Evolutionary conservation across 2,329 filamentous ascomycete species (phyloP).

Genomic region (Rhinocladiella mackenziei): DNA sequence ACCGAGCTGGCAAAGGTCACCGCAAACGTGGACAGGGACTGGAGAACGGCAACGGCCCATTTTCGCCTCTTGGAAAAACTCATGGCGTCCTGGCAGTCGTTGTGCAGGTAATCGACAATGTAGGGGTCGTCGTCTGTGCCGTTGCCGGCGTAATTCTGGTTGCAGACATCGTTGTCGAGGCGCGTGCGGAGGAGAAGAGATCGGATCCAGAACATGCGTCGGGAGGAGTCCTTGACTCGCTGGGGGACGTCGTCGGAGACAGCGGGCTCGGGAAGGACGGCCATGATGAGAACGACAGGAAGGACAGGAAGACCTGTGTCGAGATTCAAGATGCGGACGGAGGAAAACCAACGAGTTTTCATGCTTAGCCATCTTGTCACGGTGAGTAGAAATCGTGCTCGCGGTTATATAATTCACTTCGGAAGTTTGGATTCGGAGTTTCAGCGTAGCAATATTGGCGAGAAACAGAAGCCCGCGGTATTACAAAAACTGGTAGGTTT

Average conservation of each 20-base stretch:
- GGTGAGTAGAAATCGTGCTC: slow-evolving; percentile 22
- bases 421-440: slow-evolving; percentile 29
- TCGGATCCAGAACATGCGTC: slow-evolving; percentile 20
- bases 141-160: background rate
- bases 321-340: slow-evolving; percentile 13
- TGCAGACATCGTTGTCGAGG: slow-evolving; percentile 19
- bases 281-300: slow-evolving; percentile 25
- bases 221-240: slow-evolving; percentile 23
- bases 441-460: slow-evolving; percentile 28
- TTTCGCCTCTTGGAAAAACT: background rate
- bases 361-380: slow-evolving; percentile 17
- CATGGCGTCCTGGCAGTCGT: background rate
- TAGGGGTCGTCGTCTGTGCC: background rate
- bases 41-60: background rate
- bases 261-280: slow-evolving; percentile 20
- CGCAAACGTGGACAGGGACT: background rate
- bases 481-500: too few species aligned
- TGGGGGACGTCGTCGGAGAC: slow-evolving; percentile 22
- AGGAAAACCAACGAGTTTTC: slow-evolving; percentile 5
- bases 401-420: slow-evolving; percentile 26
- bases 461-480: slow-evolving; percentile 30
- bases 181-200: slow-evolving; percentile 19
- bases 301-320: slow-evolving; percentile 22
- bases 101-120: background rate
- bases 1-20: background rate